phyloP scores from a whole-genome alignment of 176 grass and related monocot species.

The Paspalum vaginatum region DNA sequence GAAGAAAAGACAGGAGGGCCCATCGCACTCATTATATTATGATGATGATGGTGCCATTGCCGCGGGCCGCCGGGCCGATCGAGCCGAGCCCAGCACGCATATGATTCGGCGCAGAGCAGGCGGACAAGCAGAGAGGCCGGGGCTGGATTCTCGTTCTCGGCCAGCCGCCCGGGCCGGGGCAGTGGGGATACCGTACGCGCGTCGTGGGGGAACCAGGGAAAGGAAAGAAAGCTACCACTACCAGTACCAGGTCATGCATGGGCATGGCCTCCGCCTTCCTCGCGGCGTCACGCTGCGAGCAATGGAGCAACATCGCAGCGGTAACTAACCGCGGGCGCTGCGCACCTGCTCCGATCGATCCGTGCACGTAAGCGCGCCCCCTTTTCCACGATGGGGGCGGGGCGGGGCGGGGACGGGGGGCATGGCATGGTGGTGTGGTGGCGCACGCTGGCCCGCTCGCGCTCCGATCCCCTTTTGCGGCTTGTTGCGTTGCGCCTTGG shows the following conservation, averaged over 20 bases:
- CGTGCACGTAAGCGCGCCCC: background rate
- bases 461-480: background rate
- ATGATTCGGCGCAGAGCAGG: constrained; percentile 36
- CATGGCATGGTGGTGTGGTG: constrained; percentile 14
- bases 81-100: background rate
- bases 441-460: background rate
- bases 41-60: constrained; percentile 19
- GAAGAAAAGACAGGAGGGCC: background rate
- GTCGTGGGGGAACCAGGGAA: no score
- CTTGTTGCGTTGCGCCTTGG: constrained; percentile 50
- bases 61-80: no score
- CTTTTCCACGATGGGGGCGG: background rate
- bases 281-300: no score
- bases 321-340: background rate
- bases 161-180: background rate
- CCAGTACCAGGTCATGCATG: no score
- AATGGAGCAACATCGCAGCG: no score
- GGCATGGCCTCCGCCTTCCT: no score
- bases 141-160: constrained; percentile 14
- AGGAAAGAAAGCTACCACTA: no score
- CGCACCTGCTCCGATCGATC: background rate
- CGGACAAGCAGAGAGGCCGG: constrained; percentile 45
- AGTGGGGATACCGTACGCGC: background rate
- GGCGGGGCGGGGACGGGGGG: no score
- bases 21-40: constrained; percentile 49